Evolutionary conservation across 305 asterid genomes (phyloP), one percentile per base, ranked within the genome.

Genomic region (Nicotiana rustica): DNA sequence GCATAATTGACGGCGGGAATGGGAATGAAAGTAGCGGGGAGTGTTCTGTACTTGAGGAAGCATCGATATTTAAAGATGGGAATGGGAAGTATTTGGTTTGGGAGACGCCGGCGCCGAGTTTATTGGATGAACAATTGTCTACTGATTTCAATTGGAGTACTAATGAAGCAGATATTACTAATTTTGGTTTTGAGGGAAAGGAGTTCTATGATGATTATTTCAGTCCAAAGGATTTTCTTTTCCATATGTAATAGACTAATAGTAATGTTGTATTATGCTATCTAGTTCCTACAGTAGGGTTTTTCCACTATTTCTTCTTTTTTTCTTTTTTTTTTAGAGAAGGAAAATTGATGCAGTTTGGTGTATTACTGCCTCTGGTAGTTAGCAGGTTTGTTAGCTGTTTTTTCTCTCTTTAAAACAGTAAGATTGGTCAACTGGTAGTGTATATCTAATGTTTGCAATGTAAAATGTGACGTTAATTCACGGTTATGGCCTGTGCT

Each of bases 21-120:
- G 49, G 2, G 12, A 41, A 41, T 41, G 49, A 8, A 41, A 41
- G 3, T 41, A 41, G 49, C 2, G 49, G 31, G 5, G 88, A 83
- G 85, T 62, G 85, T 35, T 86, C 89, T 5, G 87, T 87, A 0
- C 64, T 90, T 25, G 93, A 91, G 57, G 94, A 92, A 61, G 92
- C 90, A 55, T 78, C 91, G 52, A 73, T 93, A 62, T 89, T 87
- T 64, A 88, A 75, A 31, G 90, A 89, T 33, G 47, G 83, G 6
- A 83, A 86, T 21, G 91, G 88, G 2, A 68, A 83, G 44, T 87
- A 85, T 55, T 52, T 73, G 21, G 84, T 86, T 65, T 92, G 93
- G 92, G 92, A 91, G 5, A 82, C 88, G 2, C 92, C 92, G n/a
- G 88, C 92, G 7, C 97, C 97, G n/a, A 89, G 90, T 62, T 82